Evolutionary conservation across 352 stramenopile species (phyloP).

Genomic region (Vaucheria bursata): DNA sequence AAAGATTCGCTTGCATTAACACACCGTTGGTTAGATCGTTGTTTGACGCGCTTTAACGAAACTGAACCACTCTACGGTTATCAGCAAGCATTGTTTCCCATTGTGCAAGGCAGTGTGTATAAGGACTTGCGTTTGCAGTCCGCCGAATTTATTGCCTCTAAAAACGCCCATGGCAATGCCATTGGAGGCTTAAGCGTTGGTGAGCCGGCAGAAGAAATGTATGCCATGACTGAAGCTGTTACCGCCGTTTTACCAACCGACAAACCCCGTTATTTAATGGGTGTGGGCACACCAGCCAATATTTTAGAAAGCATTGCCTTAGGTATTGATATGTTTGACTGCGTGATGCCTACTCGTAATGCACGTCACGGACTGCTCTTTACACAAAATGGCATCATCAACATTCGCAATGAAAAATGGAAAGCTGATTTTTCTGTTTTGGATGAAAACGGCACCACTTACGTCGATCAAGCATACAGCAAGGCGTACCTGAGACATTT

Average conservation of each 20-base stretch:
- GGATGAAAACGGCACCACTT: no score
- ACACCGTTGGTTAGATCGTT: constrained; percentile 88
- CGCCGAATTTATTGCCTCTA: constrained; percentile 70
- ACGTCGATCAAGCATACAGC: no score
- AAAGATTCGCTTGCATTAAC: constrained; percentile 77
- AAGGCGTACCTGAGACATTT: no score
- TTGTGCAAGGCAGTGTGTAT: constrained; percentile 90
- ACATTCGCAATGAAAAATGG: no score
- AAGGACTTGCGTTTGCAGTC: constrained; percentile 84
- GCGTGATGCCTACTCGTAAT: constrained; percentile 89
- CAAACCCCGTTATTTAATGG: constrained; percentile 94
- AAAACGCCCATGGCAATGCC: constrained; percentile 79
- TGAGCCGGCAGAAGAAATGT: constrained; percentile 77
- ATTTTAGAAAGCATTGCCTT: constrained; percentile 89
- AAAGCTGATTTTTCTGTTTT: no score
- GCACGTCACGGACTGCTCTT: no score
- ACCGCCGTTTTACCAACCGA: constrained; percentile 70
- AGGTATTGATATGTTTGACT: constrained; percentile 95
- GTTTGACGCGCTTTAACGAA: constrained; percentile 53
- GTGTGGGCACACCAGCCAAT: constrained; percentile 70
- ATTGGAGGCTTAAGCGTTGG: constrained; percentile 70
- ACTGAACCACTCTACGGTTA: no score
- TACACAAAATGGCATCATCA: no score
- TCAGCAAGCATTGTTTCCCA: constrained; percentile 91
- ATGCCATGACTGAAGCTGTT: constrained; percentile 77